Conservation (phyloP, 169 alveolate genomes). For the Plasmodium yoelii region DNA sequence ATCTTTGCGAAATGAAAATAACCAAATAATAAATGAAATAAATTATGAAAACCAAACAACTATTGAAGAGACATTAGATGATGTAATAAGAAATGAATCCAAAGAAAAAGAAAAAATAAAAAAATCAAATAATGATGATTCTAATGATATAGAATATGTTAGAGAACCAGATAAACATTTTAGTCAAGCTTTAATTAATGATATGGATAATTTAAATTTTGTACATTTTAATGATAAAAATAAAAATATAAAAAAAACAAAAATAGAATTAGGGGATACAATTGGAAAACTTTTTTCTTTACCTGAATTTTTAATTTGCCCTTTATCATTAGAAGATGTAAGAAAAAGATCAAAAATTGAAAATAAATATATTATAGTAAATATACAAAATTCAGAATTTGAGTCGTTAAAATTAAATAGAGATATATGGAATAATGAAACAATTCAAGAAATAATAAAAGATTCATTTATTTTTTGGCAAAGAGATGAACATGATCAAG, state of each 20-base stretch:
- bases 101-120: background rate
- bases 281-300: slow-evolving; percentile 61
- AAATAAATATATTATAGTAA: slow-evolving; percentile 45
- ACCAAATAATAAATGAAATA: background rate
- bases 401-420: slow-evolving; percentile 51
- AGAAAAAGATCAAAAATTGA: slow-evolving; percentile 43
- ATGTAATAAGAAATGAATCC: background rate
- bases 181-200: slow-evolving; percentile 63
- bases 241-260: slow-evolving; percentile 18
- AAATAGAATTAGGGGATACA: slow-evolving; percentile 50
- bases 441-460: slow-evolving; percentile 55
- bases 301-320: slow-evolving; percentile 29
- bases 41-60: background rate
- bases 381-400: slow-evolving; percentile 57
- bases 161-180: slow-evolving; percentile 70
- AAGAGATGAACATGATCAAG: slow-evolving; percentile 52
- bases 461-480: slow-evolving; percentile 58
- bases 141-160: slow-evolving; percentile 5
- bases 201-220: slow-evolving; percentile 60
- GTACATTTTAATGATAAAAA: slow-evolving; percentile 8
- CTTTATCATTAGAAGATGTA: slow-evolving; percentile 51
- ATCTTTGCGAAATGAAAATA: background rate
- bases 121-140: background rate
- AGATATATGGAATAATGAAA: slow-evolving; percentile 70
- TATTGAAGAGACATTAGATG: background rate